These are phyloP conservation scores for Saccharomycopsis malanga DNA, from an alignment of 805 yeast species.

Conservation along the genomic window DNA sequence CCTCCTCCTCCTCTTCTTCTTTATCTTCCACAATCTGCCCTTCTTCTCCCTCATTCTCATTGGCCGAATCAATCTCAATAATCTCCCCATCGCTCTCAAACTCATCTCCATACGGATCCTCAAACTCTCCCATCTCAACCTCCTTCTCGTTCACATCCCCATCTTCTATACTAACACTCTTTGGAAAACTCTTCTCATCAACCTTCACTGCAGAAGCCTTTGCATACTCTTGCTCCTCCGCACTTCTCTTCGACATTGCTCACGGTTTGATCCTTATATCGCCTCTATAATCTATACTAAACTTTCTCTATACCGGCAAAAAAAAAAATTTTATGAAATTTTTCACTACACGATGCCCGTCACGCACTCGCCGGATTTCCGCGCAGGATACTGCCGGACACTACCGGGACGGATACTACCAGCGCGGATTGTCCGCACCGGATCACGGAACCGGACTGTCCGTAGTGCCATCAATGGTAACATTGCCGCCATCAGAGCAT, in stretches of 20 bases:
- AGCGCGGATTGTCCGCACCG: no score
- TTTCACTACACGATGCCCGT: no score
- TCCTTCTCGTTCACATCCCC: slow-evolving; percentile 36
- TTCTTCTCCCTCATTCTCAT: slow-evolving; percentile 37
- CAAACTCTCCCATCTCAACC: slow-evolving; percentile 74
- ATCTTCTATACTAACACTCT: slow-evolving; percentile 32
- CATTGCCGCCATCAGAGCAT: no score
- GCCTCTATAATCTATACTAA: no score
- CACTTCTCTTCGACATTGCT: slow-evolving; percentile 53
- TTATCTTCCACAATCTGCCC: slow-evolving; percentile 22
- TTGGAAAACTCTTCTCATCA: slow-evolving; percentile 35
- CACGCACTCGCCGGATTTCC: no score
- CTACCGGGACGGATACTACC: no score
- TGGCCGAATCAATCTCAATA: slow-evolving; percentile 68
- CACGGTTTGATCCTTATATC: no score
- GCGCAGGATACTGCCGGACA: no score
- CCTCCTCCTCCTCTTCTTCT: slow-evolving; percentile 24
- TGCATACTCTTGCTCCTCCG: slow-evolving; percentile 30
- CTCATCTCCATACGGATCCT: slow-evolving; percentile 85
- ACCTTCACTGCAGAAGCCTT: slow-evolving; percentile 33
- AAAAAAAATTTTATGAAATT: no score
- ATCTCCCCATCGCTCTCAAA: slow-evolving; percentile 88
- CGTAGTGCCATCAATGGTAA: no score
- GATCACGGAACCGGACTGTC: no score
- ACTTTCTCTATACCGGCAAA: no score